phyloP scores from a whole-genome alignment of 352 stramenopile genomes.

The Globisporangium ultimum region DNA sequence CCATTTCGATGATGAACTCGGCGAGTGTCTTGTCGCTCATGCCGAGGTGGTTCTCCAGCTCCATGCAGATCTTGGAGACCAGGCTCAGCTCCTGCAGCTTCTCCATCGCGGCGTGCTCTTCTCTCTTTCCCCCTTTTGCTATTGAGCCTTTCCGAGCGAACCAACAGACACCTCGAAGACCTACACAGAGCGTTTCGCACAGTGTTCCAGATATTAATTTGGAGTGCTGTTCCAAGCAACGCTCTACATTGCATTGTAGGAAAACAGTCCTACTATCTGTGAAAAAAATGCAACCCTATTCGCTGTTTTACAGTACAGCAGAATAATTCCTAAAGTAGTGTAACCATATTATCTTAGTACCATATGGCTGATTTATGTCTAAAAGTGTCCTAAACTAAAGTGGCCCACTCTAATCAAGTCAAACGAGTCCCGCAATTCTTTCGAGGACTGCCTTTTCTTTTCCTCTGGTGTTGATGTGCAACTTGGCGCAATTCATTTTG shows the following conservation, averaged over 20 bases:
- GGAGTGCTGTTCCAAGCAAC: background rate
- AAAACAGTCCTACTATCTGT: no score
- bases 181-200: background rate
- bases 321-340: no score
- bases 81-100: constrained; percentile 88
- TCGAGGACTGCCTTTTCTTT: no score
- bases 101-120: constrained; percentile 47
- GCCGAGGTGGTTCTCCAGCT: constrained; percentile 90
- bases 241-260: background rate
- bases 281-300: constrained; percentile 9
- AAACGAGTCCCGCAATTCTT: background rate
- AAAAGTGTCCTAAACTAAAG: background rate
- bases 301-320: background rate
- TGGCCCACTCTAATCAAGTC: background rate
- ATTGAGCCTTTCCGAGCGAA: constrained; percentile 3
- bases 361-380: no score
- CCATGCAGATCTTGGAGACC: constrained; percentile 86
- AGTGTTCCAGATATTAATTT: background rate
- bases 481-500: background rate
- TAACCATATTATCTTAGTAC: no score
- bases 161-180: background rate
- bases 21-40: constrained; percentile 96
- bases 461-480: background rate
- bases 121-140: constrained; percentile 2
- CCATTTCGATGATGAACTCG: constrained; percentile 94